A percentile compares a stretch with the other conserved stretches of the same genome.
These are phyloP conservation scores for Penicillium brevicompactum DNA, from an alignment of 2,329 filamentous ascomycete genomes.

Conservation along the genomic window DNA sequence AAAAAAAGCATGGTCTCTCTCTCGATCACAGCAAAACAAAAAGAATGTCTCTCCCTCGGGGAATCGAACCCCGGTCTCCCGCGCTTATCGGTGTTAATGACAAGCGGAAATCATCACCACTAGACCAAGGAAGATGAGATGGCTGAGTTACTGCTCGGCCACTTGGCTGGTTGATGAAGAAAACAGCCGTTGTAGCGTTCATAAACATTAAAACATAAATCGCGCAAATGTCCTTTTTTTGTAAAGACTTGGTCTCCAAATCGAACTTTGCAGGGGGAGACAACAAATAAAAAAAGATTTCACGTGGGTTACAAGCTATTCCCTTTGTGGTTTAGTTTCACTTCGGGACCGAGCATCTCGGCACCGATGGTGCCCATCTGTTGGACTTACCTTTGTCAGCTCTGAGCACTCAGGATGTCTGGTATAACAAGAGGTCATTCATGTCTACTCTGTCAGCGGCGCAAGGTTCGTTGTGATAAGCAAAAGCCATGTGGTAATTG, in stretches of 20 bases:
- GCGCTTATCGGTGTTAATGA: conserved; percentile 31
- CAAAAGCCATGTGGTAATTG: conserved; percentile 71
- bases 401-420: not conserved
- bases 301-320: not conserved
- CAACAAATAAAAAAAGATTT: not conserved
- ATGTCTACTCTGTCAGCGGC: conserved; percentile 54
- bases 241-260: too few relatives aligned
- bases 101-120: conserved; percentile 35
- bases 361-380: not conserved
- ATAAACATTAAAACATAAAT: too few relatives aligned
- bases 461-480: conserved; percentile 73
- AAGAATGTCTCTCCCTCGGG: conserved; percentile 30
- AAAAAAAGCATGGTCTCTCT: too few relatives aligned
- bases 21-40: not conserved
- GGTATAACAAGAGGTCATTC: conserved; percentile 37
- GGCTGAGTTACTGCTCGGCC: conserved; percentile 25
- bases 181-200: not conserved
- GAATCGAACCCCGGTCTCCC: conserved; percentile 41
- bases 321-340: not conserved
- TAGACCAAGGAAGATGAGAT: conserved; percentile 31
- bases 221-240: too few relatives aligned
- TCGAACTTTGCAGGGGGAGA: too few relatives aligned
- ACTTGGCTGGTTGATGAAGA: conserved; percentile 24
- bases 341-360: not conserved
- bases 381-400: not conserved